phyloP scores from a whole-genome alignment of 2,329 filamentous ascomycete species.

The Teratosphaeria nubilosa region DNA sequence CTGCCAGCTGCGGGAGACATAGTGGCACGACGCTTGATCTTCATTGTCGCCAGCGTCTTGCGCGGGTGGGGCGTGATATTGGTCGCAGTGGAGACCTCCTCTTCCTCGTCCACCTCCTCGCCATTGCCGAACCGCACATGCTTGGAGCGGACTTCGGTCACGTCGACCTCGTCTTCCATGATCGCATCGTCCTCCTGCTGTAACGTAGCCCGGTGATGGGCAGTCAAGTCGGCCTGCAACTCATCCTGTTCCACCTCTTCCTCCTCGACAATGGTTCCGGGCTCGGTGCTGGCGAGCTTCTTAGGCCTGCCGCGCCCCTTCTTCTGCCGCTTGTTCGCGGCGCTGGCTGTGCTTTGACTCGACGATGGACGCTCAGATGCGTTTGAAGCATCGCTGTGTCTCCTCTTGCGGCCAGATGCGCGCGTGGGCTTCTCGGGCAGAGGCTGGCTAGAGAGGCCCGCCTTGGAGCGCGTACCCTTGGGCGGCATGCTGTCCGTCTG shows the following conservation, averaged over 20 bases:
- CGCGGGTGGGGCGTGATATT: conserved; percentile 24
- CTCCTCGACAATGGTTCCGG: conserved; percentile 19
- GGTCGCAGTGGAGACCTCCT: conserved; percentile 17
- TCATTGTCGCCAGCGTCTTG: conserved; percentile 12
- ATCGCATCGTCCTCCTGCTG: conserved; percentile 4
- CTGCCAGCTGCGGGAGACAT: conserved; percentile 16
- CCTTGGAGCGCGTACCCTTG: conserved; percentile 12
- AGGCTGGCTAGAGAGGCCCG: conserved; percentile 3
- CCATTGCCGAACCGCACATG: conserved; percentile 24
- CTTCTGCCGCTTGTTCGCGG: conserved; percentile 17
- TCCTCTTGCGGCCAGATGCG: conserved; percentile 15
- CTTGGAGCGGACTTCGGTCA: conserved; percentile 11
- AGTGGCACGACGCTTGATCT: conserved; percentile 23
- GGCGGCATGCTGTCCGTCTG: conserved; percentile 14
- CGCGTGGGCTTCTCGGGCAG: conserved; percentile 8
- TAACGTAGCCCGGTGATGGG: not conserved
- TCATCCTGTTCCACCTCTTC: conserved; percentile 11
- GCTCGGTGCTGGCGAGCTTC: conserved; percentile 11
- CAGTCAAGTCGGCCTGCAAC: not conserved
- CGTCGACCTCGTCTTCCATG: conserved; percentile 7
- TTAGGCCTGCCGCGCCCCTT: conserved; percentile 2
- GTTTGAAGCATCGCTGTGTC: conserved; percentile 19
- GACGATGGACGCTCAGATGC: conserved; percentile 13
- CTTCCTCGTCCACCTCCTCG: conserved; percentile 6
- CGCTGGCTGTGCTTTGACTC: conserved; percentile 3